Conservation (phyloP, 2,329 filamentous ascomycete genomes). For the Hypocrella siamensis region DNA sequence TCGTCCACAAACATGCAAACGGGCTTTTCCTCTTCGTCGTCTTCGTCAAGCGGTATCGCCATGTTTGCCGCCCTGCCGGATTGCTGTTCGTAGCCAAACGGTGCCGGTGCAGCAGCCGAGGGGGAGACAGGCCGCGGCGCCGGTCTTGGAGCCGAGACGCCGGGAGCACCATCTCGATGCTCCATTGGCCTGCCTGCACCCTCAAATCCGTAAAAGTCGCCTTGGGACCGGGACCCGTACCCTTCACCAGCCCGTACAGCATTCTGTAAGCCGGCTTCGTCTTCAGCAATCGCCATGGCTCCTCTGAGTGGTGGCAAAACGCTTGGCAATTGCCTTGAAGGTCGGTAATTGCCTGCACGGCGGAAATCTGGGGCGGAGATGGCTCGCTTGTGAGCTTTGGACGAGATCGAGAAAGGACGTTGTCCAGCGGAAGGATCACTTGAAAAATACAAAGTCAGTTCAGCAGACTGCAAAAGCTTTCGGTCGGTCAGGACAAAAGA, state of each 20-base stretch:
- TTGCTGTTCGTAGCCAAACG: background rate
- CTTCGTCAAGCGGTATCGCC: slow-evolving; percentile 3
- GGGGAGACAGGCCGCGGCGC: slow-evolving; percentile 1
- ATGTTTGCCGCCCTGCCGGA: background rate
- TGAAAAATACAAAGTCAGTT: background rate
- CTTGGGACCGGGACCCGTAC: background rate
- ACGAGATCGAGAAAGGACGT: slow-evolving; percentile 7
- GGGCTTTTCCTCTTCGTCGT: slow-evolving; percentile 12
- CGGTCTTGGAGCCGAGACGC: background rate
- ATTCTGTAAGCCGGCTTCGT: background rate
- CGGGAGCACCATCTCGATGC: background rate
- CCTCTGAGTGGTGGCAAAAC: slow-evolving; percentile 7
- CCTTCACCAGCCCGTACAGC: background rate
- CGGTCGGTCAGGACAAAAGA: no score
- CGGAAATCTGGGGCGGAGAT: slow-evolving; percentile 32
- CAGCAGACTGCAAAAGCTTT: no score
- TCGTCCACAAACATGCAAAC: slow-evolving; percentile 39
- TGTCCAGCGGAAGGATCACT: slow-evolving; percentile 8
- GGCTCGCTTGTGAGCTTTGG: slow-evolving; percentile 29
- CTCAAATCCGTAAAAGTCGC: background rate
- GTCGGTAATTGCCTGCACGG: slow-evolving; percentile 4
- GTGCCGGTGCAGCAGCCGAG: background rate
- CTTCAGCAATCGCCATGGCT: slow-evolving; percentile 4
- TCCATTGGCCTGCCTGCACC: background rate
- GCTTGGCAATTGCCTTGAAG: slow-evolving; percentile 5